phyloP scores from a whole-genome alignment of 257 asterid species.

The Petunia secreta region DNA sequence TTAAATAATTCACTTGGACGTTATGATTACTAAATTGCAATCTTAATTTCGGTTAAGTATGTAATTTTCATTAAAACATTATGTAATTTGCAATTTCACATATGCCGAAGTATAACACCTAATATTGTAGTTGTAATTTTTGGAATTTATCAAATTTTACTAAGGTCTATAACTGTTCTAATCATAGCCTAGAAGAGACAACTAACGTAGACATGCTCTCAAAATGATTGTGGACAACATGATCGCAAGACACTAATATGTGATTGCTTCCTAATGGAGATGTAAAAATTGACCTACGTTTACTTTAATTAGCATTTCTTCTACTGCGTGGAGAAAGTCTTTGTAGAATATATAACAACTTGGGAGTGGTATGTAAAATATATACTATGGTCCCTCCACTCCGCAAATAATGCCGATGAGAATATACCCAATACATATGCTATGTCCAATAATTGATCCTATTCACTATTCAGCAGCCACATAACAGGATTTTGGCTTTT shows the following conservation, averaged over 20 bases:
- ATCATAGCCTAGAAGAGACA: background rate
- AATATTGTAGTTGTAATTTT: no score
- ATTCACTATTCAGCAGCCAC: background rate
- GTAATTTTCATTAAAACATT: no score
- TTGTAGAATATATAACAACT: background rate
- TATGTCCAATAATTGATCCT: background rate
- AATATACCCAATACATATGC: slow-evolving; percentile 20
- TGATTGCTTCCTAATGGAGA: background rate
- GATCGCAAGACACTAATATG: slow-evolving; percentile 20
- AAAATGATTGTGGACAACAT: slow-evolving; percentile 26
- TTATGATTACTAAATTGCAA: no score
- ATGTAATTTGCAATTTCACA: no score
- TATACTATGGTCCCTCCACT: background rate
- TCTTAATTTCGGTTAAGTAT: no score
- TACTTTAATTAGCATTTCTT: slow-evolving; percentile 7
- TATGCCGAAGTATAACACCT: background rate
- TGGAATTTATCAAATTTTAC: background rate
- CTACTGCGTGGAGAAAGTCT: slow-evolving; percentile 10
- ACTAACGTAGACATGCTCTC: slow-evolving; percentile 5
- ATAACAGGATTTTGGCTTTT: slow-evolving; percentile 4
- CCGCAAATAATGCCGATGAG: background rate
- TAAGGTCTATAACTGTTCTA: background rate
- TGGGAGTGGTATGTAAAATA: slow-evolving; percentile 4
- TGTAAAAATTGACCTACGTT: background rate
- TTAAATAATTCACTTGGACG: no score